Evolutionary conservation across 179 eudicot species (phyloP).

Genomic region (Actinidia arguta): DNA sequence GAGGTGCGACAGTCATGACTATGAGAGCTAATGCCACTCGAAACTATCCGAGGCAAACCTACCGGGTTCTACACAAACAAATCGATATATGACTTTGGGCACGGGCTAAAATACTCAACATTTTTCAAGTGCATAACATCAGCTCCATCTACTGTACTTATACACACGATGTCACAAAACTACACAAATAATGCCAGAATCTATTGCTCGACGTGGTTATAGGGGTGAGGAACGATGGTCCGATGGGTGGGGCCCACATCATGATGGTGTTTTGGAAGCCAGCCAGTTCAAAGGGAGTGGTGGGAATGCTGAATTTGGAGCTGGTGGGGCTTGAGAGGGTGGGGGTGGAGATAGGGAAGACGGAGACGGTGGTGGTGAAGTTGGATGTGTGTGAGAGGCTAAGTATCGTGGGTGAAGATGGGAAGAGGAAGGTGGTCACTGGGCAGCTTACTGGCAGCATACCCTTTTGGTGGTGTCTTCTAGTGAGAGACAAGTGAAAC

Average conservation of each 20-base stretch:
- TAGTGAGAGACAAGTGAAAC: constrained; percentile 24
- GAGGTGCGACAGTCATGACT: constrained; percentile 41
- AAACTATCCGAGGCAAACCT: constrained; percentile 41
- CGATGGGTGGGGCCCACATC: constrained; percentile 34
- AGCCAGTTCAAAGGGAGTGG: constrained; percentile 26
- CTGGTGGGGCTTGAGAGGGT: constrained; percentile 66
- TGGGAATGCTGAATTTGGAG: constrained; percentile 46
- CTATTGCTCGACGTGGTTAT: constrained; percentile 18
- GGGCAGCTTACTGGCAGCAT: no score
- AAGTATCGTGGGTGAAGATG: constrained; percentile 59
- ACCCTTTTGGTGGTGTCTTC: constrained; percentile 26
- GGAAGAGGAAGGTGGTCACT: constrained; percentile 53
- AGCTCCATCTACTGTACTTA: constrained; percentile 23
- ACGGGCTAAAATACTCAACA: constrained; percentile 38
- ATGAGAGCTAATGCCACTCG: constrained; percentile 35
- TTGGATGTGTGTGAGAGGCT: constrained; percentile 59
- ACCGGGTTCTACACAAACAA: constrained; percentile 36
- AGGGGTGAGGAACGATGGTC: constrained; percentile 39
- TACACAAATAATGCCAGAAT: constrained; percentile 24
- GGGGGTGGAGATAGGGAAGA: constrained; percentile 36
- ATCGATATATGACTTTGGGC: constrained; percentile 34
- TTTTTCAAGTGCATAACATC: constrained; percentile 29
- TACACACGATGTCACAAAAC: neutral
- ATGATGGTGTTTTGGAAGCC: constrained; percentile 53
- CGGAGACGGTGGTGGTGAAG: constrained; percentile 29